Evolutionary conservation across 352 stramenopile genomes (phyloP).

Genomic region (Phytophthora fragariae): DNA sequence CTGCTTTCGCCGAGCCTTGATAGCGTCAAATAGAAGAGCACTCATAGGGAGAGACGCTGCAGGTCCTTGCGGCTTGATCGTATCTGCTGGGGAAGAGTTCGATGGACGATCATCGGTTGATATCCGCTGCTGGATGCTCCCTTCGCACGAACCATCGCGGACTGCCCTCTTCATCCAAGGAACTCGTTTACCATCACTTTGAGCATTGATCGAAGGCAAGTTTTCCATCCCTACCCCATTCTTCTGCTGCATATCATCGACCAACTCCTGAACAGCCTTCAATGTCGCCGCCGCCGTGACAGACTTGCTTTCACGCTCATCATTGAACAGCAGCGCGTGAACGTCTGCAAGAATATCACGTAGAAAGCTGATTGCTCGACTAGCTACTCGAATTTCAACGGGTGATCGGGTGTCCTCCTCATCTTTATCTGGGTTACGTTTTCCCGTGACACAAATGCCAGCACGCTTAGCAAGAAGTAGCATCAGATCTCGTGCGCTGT

Average conservation of each 20-base stretch:
- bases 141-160: background rate
- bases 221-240: slow-evolving; percentile 29
- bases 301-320: slow-evolving; percentile 27
- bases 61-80: background rate
- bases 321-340: slow-evolving; percentile 30
- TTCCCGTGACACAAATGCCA: slow-evolving; percentile 71
- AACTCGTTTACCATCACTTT: slow-evolving; percentile 16
- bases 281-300: slow-evolving; percentile 24
- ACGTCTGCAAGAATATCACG: slow-evolving; percentile 53
- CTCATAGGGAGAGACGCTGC: slow-evolving; percentile 34
- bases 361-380: slow-evolving; percentile 26
- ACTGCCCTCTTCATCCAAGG: slow-evolving; percentile 40
- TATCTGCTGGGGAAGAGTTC: background rate
- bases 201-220: slow-evolving; percentile 10
- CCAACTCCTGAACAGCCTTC: slow-evolving; percentile 45
- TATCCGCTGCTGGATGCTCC: background rate
- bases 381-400: slow-evolving; percentile 44
- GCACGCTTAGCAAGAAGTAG: slow-evolving; percentile 63
- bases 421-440: slow-evolving; percentile 60
- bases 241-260: slow-evolving; percentile 52
- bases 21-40: slow-evolving; percentile 56
- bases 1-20: slow-evolving; percentile 51
- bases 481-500: slow-evolving; percentile 48
- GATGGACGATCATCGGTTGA: background rate
- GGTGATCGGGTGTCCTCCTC: slow-evolving; percentile 51